A percentile compares a stretch with the other conserved stretches of the same genome.
These are phyloP conservation scores for Nitzschia sp. DNA, from an alignment of 108 stramenopile species.

Conservation along the genomic window DNA sequence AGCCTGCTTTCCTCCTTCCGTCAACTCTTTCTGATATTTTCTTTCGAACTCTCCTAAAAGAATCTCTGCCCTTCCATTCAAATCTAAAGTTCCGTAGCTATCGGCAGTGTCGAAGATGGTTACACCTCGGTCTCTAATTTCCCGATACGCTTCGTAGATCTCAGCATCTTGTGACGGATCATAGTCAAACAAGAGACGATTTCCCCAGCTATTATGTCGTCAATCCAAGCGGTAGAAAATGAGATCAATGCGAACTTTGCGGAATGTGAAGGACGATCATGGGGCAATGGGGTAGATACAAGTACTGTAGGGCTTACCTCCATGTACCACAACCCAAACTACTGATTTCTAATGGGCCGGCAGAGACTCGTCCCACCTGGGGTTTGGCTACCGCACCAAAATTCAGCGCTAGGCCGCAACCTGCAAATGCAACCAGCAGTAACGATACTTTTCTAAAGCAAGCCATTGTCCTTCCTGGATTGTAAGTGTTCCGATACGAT, in stretches of 20 bases:
- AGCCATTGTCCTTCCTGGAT: too few species aligned
- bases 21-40: slow-evolving; percentile 51
- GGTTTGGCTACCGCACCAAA: background rate
- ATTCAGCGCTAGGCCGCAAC: background rate
- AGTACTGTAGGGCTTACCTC: slow-evolving; percentile 76
- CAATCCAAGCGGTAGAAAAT: slow-evolving; percentile 23
- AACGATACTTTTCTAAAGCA: too few species aligned
- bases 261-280: slow-evolving; percentile 66
- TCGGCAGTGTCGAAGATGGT: slow-evolving; percentile 89
- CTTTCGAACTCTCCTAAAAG: slow-evolving; percentile 79
- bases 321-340: slow-evolving; percentile 80
- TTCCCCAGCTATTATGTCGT: slow-evolving; percentile 71
- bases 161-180: slow-evolving; percentile 82
- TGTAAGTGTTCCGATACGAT: too few species aligned
- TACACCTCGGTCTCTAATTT: slow-evolving; percentile 73
- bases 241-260: slow-evolving; percentile 64
- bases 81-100: slow-evolving; percentile 77
- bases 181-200: slow-evolving; percentile 77
- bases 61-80: slow-evolving; percentile 84
- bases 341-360: slow-evolving; percentile 73
- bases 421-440: background rate
- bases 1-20: background rate
- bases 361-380: slow-evolving; percentile 50
- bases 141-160: slow-evolving; percentile 68
- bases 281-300: slow-evolving; percentile 59